Evolutionary conservation across 2,329 filamentous ascomycete genomes (phyloP).

Genomic region (Claviceps quebecensis): DNA sequence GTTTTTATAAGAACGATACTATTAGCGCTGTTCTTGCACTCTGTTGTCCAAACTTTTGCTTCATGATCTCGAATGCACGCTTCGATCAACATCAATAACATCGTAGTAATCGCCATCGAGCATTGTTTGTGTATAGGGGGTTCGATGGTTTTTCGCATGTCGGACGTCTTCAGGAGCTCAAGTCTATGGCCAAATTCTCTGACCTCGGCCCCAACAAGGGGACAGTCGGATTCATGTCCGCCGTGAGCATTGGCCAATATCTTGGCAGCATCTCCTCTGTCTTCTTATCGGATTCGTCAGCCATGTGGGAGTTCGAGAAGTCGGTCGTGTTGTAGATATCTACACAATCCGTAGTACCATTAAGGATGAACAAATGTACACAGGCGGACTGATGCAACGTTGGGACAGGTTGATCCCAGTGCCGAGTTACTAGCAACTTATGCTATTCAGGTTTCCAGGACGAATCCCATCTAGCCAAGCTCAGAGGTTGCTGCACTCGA

Average conservation of each 20-base stretch:
- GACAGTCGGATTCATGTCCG: not conserved
- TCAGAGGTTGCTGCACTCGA: slow-evolving; percentile 24
- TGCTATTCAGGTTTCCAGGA: not conserved
- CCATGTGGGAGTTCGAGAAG: not conserved
- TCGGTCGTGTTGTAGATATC: too few species aligned
- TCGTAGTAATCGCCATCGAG: not conserved
- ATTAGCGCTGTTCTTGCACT: not conserved
- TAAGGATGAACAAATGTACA: not conserved
- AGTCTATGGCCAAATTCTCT: not conserved
- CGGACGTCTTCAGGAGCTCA: not conserved
- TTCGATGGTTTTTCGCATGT: not conserved
- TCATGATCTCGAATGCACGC: too few species aligned
- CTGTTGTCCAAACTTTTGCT: too few species aligned
- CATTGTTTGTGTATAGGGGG: not conserved
- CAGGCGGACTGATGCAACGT: not conserved
- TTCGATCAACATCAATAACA: slow-evolving; percentile 11
- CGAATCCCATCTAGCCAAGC: slow-evolving; percentile 13
- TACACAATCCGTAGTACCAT: not conserved
- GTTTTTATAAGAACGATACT: not conserved
- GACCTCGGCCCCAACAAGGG: not conserved
- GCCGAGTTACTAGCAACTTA: not conserved
- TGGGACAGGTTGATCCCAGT: not conserved
- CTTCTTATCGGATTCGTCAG: not conserved
- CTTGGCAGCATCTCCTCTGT: not conserved
- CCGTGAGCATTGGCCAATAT: not conserved